Percentiles rank a stretch among this genome's conserved stretches.
phyloP scores from a whole-genome alignment of 805 yeast species.

The Tetrapisispora fleetii region DNA sequence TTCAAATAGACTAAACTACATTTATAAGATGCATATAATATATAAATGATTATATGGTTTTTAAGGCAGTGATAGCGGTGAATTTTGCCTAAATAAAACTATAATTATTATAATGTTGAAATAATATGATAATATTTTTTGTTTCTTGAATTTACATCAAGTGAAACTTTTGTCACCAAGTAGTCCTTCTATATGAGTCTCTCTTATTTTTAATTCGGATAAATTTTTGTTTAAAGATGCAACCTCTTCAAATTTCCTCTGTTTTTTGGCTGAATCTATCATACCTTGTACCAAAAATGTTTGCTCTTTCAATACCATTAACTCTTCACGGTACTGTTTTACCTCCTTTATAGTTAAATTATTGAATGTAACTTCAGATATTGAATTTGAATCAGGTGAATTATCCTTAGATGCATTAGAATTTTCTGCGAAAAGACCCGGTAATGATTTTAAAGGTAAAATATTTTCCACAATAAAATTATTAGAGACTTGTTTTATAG shows the following conservation, averaged over 20 bases:
- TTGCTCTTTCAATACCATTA: slow-evolving; percentile 85
- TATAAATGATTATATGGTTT: no score
- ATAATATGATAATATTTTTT: no score
- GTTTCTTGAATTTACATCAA: neutral
- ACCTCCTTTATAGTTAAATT: slow-evolving; percentile 43
- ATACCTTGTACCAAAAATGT: slow-evolving; percentile 57
- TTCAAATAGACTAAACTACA: no score
- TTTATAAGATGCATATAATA: no score
- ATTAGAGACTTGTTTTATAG: slow-evolving; percentile 49
- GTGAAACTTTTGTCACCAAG: slow-evolving; percentile 49
- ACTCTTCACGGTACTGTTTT: slow-evolving; percentile 53
- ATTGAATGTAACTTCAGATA: slow-evolving; percentile 15
- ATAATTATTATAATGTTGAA: no score
- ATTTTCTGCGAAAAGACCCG: slow-evolving; percentile 17
- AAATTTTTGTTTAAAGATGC: slow-evolving; percentile 48
- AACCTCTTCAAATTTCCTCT: slow-evolving; percentile 70
- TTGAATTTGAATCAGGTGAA: slow-evolving; percentile 8
- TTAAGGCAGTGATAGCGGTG: no score
- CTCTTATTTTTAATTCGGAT: slow-evolving; percentile 44
- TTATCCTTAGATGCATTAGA: slow-evolving; percentile 8
- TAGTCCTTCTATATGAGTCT: slow-evolving; percentile 34
- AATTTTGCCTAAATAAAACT: neutral
- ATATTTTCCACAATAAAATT: slow-evolving; percentile 58
- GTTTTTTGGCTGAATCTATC: slow-evolving; percentile 51
- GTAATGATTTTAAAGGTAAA: slow-evolving; percentile 52